Base-by-base conservation (phyloP, 108 stramenopile species). In the Chaetoceros tenuissimus region DNA sequence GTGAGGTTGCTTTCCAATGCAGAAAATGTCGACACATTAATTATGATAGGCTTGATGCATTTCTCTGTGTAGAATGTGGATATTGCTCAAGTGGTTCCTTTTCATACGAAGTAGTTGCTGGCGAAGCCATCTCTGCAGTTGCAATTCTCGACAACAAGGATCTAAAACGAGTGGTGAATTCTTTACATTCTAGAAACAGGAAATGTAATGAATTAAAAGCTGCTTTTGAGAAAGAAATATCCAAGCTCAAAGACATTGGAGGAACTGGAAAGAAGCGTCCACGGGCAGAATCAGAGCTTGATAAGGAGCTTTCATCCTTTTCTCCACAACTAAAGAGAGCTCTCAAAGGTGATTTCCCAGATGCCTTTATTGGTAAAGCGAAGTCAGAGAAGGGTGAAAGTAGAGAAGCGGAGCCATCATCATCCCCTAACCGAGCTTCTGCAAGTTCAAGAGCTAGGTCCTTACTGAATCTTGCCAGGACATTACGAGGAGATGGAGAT, bases 11-110 rank as follows among this genome's bases (percentile, higher is more conserved):
- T 2, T 96, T 89, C 67, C 95, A 96, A 64, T 97, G 97, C 63
- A 69, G 95, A 34, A 85, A 92, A 66, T 98, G 97, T 51, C 71
- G 89, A 0, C 93, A 94, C 57, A 96, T 98, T 57, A 96, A 96
- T 54, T 96, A 98, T 63, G 96, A 96, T 59, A 56, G 78, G 25
- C 67, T 95, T 24, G 94, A 96, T 68, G 94, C 96, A 26, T 97
- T 98, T 55, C 62, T 98, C 8, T 98, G 97, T 53, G 94, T 92
- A 22, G 97, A 96, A 67, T 98, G 97, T 62, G 97, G 97, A 3
- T 95, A 95, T 68, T 96, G 94, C 56, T 65, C 89, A 10, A 77
- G 82, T 47, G 97, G 84, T 30, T 72, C 62, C 22, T 96, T 98
- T 60, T 59, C 67, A 34, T 74, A 67, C 23, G 77, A 79, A 31